Evolutionary conservation across 768 basidiomycete genomes (phyloP), one percentile per base, ranked within the genome.

Genomic region (Mycena sanguinolenta): DNA sequence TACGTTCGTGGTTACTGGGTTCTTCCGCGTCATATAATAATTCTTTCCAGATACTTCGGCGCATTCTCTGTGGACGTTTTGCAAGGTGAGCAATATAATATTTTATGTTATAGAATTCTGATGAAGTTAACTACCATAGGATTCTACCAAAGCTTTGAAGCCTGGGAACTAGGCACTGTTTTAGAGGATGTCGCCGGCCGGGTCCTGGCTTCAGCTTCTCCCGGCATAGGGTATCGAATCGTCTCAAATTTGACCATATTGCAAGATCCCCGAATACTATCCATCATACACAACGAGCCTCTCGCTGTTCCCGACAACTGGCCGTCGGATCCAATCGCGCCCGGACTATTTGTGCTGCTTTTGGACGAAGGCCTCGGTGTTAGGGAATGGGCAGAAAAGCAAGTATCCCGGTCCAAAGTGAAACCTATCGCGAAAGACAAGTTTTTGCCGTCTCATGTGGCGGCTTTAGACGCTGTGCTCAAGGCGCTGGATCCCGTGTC

Each of bases 111-210:
- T 14, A 12, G 10, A 4, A 39, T 39, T 39, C 44, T 46, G n/a
- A 46, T n/a, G 7, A 46, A 21, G 44, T 34, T 34, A 10, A 10
- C 32, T 34, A 34, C 32, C 44, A n/a, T n/a, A 46, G 79, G 78
- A 39, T 96, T 97, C 78, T 92, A 90, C 76, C 71, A 73, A 21
- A 86, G 79, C 27, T 90, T 95, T 54, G 89, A 92, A 64, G 78
- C 81, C 38, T 96, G 93, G 90, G 92, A 95, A 75, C 79, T 88
- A 4, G 70, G 78, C 13, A 76, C 86, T 28, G 85, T 92, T 6
- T 75, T 91, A 13, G 79, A 84, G n/a, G 83, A 85, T 49, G 75
- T 93, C 49, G 71, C 82, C 28, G 73, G 77, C 32, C 75, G 71
- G 34, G 74, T 83, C 32, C 77, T 90, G n/a, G 77, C 80, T 25